A percentile compares a stretch with the other conserved stretches of the same genome.
Conservation (phyloP, 2,329 filamentous ascomycete species). For the Monilinia laxa region DNA sequence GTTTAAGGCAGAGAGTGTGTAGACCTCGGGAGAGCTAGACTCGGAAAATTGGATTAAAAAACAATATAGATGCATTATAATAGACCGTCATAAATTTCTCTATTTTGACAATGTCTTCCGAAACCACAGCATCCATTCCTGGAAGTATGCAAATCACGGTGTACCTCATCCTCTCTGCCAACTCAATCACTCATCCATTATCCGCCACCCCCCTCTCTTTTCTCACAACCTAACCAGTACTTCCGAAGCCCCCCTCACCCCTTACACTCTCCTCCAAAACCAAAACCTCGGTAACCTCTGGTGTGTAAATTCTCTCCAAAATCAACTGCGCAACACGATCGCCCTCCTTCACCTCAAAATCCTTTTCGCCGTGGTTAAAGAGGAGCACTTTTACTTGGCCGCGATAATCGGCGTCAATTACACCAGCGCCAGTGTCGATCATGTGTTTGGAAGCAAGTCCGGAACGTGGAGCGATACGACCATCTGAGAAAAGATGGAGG, state of each 20-base stretch:
- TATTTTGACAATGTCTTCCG: neutral
- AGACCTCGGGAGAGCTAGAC: conserved; percentile 14
- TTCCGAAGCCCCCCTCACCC: conserved; percentile 88
- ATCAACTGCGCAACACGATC: conserved; percentile 93
- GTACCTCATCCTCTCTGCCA: neutral
- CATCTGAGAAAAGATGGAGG: conserved; percentile 57
- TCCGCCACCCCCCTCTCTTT: too few species aligned
- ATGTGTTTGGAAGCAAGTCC: conserved; percentile 90
- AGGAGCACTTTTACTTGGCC: conserved; percentile 91
- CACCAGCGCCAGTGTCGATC: conserved; percentile 93
- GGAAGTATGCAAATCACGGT: neutral
- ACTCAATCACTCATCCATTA: conserved; percentile 6
- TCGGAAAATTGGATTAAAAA: neutral
- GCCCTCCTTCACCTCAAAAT: conserved; percentile 79
- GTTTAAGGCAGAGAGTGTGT: conserved; percentile 57
- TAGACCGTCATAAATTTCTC: conserved; percentile 7
- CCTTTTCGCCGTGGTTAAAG: conserved; percentile 83
- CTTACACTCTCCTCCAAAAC: conserved; percentile 87
- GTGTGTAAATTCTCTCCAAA: conserved; percentile 90
- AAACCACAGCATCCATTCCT: neutral
- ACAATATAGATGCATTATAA: conserved; percentile 4
- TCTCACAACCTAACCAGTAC: conserved; percentile 59
- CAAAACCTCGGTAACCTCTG: conserved; percentile 84
- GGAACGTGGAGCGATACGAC: conserved; percentile 85
- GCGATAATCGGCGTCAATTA: conserved; percentile 97